Evolutionary conservation across 345 rosid genomes (phyloP).

Genomic region (Cochlearia excelsa): DNA sequence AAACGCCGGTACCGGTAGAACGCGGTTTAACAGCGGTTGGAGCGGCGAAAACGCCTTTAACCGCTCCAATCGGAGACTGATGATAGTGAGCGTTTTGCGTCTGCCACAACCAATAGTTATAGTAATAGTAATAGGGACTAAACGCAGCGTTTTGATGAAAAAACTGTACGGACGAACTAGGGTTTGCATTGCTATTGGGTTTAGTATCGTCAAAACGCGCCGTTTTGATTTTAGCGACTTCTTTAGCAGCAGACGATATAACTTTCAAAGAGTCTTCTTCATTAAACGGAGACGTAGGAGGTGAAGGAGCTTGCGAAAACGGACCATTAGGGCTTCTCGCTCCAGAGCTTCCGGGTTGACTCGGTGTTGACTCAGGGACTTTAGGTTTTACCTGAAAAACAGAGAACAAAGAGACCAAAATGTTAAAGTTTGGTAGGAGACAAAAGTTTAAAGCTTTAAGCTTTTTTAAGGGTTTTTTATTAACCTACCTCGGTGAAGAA

Average conservation of each 20-base stretch:
- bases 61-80: conserved; percentile 13
- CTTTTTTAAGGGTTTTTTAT: neutral
- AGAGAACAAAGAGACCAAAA: neutral
- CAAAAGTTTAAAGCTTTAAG: neutral
- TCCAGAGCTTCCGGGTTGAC: conserved; percentile 38
- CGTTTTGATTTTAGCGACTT: conserved; percentile 60
- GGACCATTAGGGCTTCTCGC: conserved; percentile 48
- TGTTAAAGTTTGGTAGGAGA: neutral
- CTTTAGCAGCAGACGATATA: conserved; percentile 65
- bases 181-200: conserved; percentile 14
- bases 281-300: conserved; percentile 47
- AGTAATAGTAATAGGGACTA: neutral
- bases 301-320: conserved; percentile 51
- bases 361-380: conserved; percentile 58
- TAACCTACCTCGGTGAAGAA: conserved; percentile 31
- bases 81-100: conserved; percentile 11
- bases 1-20: conserved; percentile 81
- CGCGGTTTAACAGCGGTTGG: conserved; percentile 43
- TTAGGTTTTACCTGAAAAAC: conserved; percentile 33
- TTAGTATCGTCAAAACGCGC: conserved; percentile 26
- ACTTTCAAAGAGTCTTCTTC: conserved; percentile 54
- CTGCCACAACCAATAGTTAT: conserved; percentile 21
- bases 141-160: conserved; percentile 30
- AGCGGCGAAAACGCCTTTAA: conserved; percentile 27
- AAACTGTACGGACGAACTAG: neutral